Percentiles rank a stretch among this genome's conserved stretches.
Conservation (phyloP, 441 rosid species). For the Euphorbia neoarborescens region DNA sequence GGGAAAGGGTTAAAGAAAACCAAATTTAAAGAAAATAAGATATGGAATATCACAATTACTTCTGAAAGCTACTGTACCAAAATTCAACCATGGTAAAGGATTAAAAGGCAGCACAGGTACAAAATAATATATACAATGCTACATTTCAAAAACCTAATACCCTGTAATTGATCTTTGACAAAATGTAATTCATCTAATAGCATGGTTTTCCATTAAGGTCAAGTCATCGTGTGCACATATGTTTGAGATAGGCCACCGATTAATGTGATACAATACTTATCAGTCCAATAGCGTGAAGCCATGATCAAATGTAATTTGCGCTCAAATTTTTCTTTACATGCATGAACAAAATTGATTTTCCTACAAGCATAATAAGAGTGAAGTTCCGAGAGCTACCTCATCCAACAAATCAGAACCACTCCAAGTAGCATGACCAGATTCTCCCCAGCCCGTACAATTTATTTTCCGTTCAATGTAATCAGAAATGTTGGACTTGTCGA, state of each 20-base stretch:
- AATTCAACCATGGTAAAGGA: neutral
- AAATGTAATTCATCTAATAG: neutral
- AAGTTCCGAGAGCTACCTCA: conserved; percentile 36
- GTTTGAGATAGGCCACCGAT: neutral
- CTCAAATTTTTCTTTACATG: neutral
- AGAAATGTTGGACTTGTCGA: conserved; percentile 27
- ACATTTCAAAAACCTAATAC: neutral
- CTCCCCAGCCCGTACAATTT: conserved; percentile 19
- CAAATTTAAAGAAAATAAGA: neutral
- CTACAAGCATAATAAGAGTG: neutral
- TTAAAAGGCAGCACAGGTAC: neutral
- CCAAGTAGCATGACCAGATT: conserved; percentile 39
- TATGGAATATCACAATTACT: neutral
- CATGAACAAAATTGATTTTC: neutral
- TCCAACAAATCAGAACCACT: conserved; percentile 49
- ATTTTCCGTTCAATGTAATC: conserved; percentile 18
- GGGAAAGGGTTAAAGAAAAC: neutral
- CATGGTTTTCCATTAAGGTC: neutral
- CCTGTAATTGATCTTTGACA: neutral
- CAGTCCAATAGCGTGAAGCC: too few relatives aligned
- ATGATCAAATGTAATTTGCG: neutral
- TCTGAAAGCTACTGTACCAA: neutral
- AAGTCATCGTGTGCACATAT: neutral
- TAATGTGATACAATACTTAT: neutral
- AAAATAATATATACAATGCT: neutral